phyloP scores from a whole-genome alignment of 495 filamentous ascomycete genomes.

The Choiromyces venosus region DNA sequence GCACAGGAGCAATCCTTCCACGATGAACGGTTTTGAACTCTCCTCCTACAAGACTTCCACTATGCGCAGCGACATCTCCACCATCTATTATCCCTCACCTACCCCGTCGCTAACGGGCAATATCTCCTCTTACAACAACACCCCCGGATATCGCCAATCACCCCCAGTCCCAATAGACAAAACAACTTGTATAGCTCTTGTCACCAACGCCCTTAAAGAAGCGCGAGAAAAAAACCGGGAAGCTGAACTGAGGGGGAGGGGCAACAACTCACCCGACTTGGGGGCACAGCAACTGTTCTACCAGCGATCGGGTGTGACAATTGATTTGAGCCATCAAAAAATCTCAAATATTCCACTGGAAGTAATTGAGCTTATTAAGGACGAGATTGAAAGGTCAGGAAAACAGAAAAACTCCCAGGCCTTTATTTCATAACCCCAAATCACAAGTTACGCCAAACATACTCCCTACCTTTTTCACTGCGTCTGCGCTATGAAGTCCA shows the following conservation, averaged over 20 bases:
- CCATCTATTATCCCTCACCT: neutral
- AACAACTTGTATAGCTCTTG: constrained; percentile 34
- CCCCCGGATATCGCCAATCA: neutral
- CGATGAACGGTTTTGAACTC: neutral
- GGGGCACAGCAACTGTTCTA: constrained; percentile 13
- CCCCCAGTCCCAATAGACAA: constrained; percentile 35
- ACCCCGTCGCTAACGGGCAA: neutral
- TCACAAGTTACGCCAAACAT: neutral
- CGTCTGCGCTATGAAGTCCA: neutral
- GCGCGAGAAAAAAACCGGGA: constrained; percentile 29
- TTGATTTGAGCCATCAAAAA: constrained; percentile 78
- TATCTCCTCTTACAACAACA: neutral
- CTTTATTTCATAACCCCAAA: neutral
- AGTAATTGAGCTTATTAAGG: constrained; percentile 85
- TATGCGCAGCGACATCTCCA: neutral
- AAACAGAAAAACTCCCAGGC: constrained; percentile 6
- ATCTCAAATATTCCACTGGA: constrained; percentile 78
- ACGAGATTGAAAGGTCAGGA: constrained; percentile 80
- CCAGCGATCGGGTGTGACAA: constrained; percentile 65
- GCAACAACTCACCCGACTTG: constrained; percentile 15
- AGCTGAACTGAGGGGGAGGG: constrained; percentile 11
- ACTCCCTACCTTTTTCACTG: neutral
- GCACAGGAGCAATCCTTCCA: neutral
- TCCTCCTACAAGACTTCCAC: neutral
- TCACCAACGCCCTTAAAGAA: constrained; percentile 27